Conservation (phyloP, 352 stramenopile species). For the Phytopythium montanum region DNA sequence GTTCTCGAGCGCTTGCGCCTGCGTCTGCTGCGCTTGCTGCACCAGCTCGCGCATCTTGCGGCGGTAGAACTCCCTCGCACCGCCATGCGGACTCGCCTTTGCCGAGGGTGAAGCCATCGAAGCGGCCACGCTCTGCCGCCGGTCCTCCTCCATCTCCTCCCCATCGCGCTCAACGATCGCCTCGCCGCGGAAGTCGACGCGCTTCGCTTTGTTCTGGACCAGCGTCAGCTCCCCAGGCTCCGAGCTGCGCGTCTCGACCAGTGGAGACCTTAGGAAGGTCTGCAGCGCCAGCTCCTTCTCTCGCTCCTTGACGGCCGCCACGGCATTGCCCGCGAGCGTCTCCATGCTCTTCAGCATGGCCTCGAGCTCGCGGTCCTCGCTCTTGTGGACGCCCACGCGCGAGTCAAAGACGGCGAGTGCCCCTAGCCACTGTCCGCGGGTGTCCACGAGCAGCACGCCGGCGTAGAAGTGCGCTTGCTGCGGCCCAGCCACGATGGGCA, state of each 20-base stretch:
- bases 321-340: conserved; percentile 25
- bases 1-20: conserved; percentile 64
- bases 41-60: conserved; percentile 70
- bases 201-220: neutral
- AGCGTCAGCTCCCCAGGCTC: conserved; percentile 28
- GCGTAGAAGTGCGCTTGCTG: conserved; percentile 75
- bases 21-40: conserved; percentile 60
- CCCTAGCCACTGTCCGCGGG: conserved; percentile 39
- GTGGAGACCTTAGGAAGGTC: conserved; percentile 44
- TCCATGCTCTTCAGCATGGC: conserved; percentile 27
- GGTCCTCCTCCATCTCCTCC: conserved; percentile 10
- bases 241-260: conserved; percentile 41
- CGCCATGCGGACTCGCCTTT: conserved; percentile 3
- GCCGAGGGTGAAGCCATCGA: neutral
- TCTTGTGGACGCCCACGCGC: conserved; percentile 10
- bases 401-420: conserved; percentile 68
- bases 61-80: conserved; percentile 45
- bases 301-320: conserved; percentile 39
- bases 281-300: conserved; percentile 45
- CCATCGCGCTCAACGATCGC: conserved; percentile 17
- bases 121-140: neutral
- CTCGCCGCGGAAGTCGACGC: conserved; percentile 14
- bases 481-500: conserved; percentile 65
- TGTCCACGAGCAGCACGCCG: conserved; percentile 52
- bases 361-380: conserved; percentile 34